Evolutionary conservation across 176 grass and related monocot genomes (phyloP).

Genomic region (Ampelocalamus luodianensis): DNA sequence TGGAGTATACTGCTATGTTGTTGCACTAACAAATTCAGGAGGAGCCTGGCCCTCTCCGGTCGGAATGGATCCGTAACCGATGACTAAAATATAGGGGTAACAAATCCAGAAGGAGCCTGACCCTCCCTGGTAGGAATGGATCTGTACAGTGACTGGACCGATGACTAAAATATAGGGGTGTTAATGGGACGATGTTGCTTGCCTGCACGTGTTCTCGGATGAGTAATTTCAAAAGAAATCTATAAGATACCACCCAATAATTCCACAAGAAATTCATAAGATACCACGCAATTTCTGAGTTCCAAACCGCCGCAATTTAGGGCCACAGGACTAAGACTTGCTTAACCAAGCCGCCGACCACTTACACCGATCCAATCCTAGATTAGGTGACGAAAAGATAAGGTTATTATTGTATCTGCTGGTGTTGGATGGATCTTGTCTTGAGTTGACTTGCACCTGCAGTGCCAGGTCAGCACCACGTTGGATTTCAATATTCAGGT

Average conservation of each 20-base stretch:
- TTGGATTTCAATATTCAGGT: slow-evolving; percentile 3
- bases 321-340: background rate
- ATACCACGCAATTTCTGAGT: background rate
- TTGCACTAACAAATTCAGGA: background rate
- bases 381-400: background rate
- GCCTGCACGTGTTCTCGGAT: no score
- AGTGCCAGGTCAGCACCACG: background rate
- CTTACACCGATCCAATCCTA: background rate
- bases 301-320: no score
- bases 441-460: slow-evolving; percentile 15
- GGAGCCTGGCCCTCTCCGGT: background rate
- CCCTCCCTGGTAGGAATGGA: background rate
- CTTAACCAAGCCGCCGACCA: background rate
- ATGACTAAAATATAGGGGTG: no score
- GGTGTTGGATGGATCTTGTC: slow-evolving; percentile 21
- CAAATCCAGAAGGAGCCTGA: background rate
- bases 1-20: no score
- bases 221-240: background rate
- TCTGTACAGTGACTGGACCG: no score
- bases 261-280: background rate
- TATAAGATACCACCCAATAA: background rate
- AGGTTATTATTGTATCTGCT: background rate
- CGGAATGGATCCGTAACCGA: background rate
- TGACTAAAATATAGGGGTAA: background rate
- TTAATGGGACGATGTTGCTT: no score